Evolutionary conservation across 257 asterid genomes (phyloP), one percentile per base, ranked within the genome.

Genomic region (Cruciata laevipes): DNA sequence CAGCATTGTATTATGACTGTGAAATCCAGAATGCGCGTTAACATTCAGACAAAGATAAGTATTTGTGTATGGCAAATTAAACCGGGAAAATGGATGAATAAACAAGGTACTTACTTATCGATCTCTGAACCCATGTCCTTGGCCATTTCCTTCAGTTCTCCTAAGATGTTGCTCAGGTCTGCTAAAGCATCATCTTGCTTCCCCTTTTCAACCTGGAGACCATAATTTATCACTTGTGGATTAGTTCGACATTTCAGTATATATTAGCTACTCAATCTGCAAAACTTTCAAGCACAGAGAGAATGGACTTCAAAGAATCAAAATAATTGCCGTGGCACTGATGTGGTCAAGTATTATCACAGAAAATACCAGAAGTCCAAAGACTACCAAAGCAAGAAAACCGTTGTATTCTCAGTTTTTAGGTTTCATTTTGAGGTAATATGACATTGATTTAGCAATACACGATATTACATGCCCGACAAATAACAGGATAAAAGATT

Each of bases 91-190:
- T 44, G 18, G 18, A 51, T 8, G 23, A 55, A 51, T 61, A 37
- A 44, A 21, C n/a, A 25, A 42, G 32, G 4, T 3, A 5, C 67
- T 30, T n/a, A 81, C 85, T 76, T 75, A 53, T 71, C 83, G 51
- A 81, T 71, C 70, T 82, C 84, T 20, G 78, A 70, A 40, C 85
- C 85, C 87, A 82, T 82, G 76, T 79, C 87, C 31, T 71, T 18
- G 49, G 87, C 87, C 87, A 82, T 82, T 14, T 42, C 68, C 79
- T 80, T 82, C 61, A 82, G 76, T 53, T 80, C 85, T 60, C 85
- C 81, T 73, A 82, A 68, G 37, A 77, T 8, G 53, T 77, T 71
- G 63, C 87, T 82, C 57, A 82, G 69, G 59, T 77, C 81, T 23
- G 78, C 73, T 27, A 82, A 66, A 8, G 78, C 84, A 73, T 82